Percentiles rank a stretch among this genome's conserved stretches.
phyloP scores from a whole-genome alignment of 2,329 filamentous ascomycete genomes.

The Hypoxylon sp. region DNA sequence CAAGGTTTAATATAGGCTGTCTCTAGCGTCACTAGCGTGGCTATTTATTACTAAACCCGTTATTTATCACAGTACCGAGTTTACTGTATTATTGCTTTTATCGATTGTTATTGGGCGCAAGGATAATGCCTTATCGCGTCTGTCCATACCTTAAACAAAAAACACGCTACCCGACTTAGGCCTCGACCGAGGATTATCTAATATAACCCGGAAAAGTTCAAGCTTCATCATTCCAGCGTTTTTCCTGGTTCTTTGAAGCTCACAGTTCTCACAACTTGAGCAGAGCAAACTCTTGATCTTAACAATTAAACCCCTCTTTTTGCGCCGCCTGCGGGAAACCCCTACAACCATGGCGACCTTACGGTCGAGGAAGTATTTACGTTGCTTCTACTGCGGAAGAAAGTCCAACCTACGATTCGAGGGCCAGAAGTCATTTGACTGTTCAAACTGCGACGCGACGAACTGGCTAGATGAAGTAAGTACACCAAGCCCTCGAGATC shows the following conservation, averaged over 20 bases:
- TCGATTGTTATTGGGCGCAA: slow-evolving; percentile 10
- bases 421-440: slow-evolving; percentile 76
- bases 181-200: slow-evolving; percentile 17
- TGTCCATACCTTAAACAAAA: slow-evolving; percentile 4
- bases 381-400: slow-evolving; percentile 88
- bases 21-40: slow-evolving; percentile 7
- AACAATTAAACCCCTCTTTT: not conserved
- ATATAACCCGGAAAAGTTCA: slow-evolving; percentile 24
- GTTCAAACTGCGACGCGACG: slow-evolving; percentile 83
- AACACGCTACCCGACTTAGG: slow-evolving; percentile 23
- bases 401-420: slow-evolving; percentile 73
- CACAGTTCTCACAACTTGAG: slow-evolving; percentile 9
- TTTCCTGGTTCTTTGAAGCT: slow-evolving; percentile 16
- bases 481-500: slow-evolving; percentile 25
- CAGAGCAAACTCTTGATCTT: slow-evolving; percentile 5
- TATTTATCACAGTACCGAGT: slow-evolving; percentile 12
- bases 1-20: slow-evolving; percentile 13
- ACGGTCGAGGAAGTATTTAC: slow-evolving; percentile 59
- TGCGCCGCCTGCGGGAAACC: not conserved
- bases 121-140: slow-evolving; percentile 35
- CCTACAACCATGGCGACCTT: slow-evolving; percentile 49
- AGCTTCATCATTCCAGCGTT: not conserved
- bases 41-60: slow-evolving; percentile 4
- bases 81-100: slow-evolving; percentile 2
- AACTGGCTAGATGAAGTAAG: slow-evolving; percentile 90